phyloP scores from a whole-genome alignment of 2,329 filamentous ascomycete genomes.

The Lasiodiplodia citricola region DNA sequence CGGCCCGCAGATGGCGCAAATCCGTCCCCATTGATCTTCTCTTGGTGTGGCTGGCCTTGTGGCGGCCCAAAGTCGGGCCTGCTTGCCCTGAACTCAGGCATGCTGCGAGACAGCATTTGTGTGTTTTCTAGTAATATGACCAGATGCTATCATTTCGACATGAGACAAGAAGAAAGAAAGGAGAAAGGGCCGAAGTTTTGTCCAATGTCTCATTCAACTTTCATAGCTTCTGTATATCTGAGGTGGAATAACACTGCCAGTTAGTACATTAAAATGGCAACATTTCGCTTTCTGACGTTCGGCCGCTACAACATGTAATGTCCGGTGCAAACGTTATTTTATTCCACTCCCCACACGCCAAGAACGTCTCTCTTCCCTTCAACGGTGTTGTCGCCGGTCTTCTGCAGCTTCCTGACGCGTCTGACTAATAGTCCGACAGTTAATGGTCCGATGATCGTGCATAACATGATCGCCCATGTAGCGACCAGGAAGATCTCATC shows the following conservation, averaged over 20 bases:
- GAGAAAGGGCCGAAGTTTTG: too few relatives aligned
- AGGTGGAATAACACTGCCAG: neutral
- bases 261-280: neutral
- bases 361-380: slow-evolving; percentile 45
- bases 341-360: slow-evolving; percentile 50
- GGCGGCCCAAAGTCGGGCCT: slow-evolving; percentile 19
- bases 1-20: neutral
- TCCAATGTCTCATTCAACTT: neutral
- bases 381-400: slow-evolving; percentile 36
- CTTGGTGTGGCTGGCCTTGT: neutral
- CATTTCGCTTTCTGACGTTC: neutral
- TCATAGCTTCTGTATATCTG: neutral
- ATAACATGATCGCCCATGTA: slow-evolving; percentile 63
- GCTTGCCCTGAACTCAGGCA: neutral
- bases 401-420: slow-evolving; percentile 50
- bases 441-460: slow-evolving; percentile 61
- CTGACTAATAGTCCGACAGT: slow-evolving; percentile 57
- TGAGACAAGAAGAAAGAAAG: neutral
- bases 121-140: too few relatives aligned
- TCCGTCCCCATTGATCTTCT: neutral
- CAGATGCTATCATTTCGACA: neutral
- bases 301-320: neutral
- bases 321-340: neutral
- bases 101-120: neutral
- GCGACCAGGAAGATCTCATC: slow-evolving; percentile 58